Conservation (phyloP, 305 asterid genomes). For the Rubia peregrina region DNA sequence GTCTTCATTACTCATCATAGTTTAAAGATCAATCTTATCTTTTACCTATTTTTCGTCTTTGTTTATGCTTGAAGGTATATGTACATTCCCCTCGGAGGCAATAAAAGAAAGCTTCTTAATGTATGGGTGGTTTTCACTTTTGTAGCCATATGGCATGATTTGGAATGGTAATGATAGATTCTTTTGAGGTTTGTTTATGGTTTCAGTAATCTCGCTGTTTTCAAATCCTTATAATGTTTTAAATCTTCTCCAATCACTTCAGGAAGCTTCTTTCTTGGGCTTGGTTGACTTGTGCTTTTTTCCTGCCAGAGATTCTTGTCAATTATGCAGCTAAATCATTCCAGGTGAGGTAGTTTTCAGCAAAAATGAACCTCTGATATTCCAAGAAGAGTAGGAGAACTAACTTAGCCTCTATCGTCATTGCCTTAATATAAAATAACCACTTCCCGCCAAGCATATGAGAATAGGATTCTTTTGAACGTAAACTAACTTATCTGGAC, state of each 20-base stretch:
- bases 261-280: slow-evolving; percentile 99
- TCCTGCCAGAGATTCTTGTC: slow-evolving; percentile 84
- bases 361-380: background rate
- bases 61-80: slow-evolving; percentile 50
- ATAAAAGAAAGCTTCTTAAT: slow-evolving; percentile 76
- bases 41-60: slow-evolving; percentile 7
- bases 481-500: background rate
- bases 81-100: slow-evolving; percentile 96
- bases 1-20: background rate
- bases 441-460: background rate
- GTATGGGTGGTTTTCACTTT: slow-evolving; percentile 95
- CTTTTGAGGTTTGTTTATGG: slow-evolving; percentile 14
- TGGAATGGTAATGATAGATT: slow-evolving; percentile 68
- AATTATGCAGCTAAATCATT: slow-evolving; percentile 58
- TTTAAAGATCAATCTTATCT: background rate
- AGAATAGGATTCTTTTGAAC: background rate
- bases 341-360: slow-evolving; percentile 41
- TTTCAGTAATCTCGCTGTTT: background rate
- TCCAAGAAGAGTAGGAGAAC: background rate
- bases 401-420: background rate
- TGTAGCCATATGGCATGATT: slow-evolving; percentile 97
- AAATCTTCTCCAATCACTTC: slow-evolving; percentile 23
- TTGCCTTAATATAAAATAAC: background rate
- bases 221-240: slow-evolving; percentile 8
- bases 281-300: slow-evolving; percentile 95